These are phyloP conservation scores for Aquilaria agallochum DNA, from an alignment of 441 rosid genomes.

Conservation along the genomic window DNA sequence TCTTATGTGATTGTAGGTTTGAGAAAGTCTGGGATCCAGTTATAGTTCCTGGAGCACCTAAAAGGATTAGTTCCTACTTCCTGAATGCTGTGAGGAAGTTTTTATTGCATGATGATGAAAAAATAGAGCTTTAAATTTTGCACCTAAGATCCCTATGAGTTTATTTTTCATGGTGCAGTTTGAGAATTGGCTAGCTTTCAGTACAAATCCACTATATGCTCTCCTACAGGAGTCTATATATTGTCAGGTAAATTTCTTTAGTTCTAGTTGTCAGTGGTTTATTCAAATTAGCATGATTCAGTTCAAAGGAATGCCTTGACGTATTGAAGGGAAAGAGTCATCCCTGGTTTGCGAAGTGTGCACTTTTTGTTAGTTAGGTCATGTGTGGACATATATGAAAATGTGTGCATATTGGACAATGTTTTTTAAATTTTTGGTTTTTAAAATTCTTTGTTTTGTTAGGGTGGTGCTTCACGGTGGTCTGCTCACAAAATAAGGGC, in stretches of 20 bases:
- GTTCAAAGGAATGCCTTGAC: too few species aligned
- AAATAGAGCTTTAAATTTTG: too few species aligned
- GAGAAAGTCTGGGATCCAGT: slow-evolving; percentile 96
- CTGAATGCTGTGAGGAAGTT: slow-evolving; percentile 62
- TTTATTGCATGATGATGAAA: too few species aligned
- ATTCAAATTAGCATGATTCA: background rate
- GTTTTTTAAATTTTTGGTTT: background rate
- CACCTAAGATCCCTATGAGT: slow-evolving; percentile 9
- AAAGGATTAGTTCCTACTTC: slow-evolving; percentile 63
- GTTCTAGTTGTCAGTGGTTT: background rate
- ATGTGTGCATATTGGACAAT: too few species aligned
- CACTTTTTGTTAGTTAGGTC: too few species aligned
- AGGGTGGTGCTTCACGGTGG: slow-evolving; percentile 90
- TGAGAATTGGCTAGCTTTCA: slow-evolving; percentile 67
- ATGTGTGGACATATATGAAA: too few species aligned
- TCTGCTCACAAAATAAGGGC: slow-evolving; percentile 62
- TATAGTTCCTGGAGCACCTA: slow-evolving; percentile 68
- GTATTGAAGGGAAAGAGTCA: too few species aligned
- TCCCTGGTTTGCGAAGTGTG: too few species aligned
- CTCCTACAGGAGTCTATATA: slow-evolving; percentile 81
- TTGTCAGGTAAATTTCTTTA: slow-evolving; percentile 62
- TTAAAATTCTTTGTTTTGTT: slow-evolving; percentile 2
- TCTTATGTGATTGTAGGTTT: slow-evolving; percentile 38
- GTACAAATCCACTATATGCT: slow-evolving; percentile 85
- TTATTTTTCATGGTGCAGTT: slow-evolving; percentile 39